Conservation (phyloP, 805 yeast genomes). For the Kluyveromyces aestuarii region DNA sequence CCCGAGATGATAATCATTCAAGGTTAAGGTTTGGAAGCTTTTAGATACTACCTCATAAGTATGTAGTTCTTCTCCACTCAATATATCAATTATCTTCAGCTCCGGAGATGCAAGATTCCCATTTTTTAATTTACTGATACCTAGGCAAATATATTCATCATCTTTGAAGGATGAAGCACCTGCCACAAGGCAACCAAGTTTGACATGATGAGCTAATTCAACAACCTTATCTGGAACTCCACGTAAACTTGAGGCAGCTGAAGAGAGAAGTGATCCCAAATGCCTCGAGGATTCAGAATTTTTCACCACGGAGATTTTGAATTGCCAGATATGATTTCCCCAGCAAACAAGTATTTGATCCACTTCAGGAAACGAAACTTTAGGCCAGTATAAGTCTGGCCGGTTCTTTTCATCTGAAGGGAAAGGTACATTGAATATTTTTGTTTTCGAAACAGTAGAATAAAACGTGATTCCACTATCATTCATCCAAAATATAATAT, state of each 20-base stretch:
- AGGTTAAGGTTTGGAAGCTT: conserved; percentile 48
- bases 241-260: conserved; percentile 40
- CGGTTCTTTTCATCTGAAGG: conserved; percentile 47
- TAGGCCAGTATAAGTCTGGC: conserved; percentile 80
- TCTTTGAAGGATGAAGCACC: conserved; percentile 74
- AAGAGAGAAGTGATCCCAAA: conserved; percentile 27
- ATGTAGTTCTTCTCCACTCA: conserved; percentile 61
- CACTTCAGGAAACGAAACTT: conserved; percentile 53
- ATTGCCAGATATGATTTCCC: conserved; percentile 69
- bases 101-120: conserved; percentile 48
- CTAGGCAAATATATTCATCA: conserved; percentile 46
- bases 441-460: conserved; percentile 42
- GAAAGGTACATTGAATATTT: conserved; percentile 43
- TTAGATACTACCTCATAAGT: conserved; percentile 70
- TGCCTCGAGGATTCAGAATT: conserved; percentile 12
- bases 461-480: conserved; percentile 69
- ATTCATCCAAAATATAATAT: conserved; percentile 72
- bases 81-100: conserved; percentile 54
- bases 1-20: conserved; percentile 72
- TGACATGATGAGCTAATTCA: conserved; percentile 29
- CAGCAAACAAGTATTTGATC: conserved; percentile 72
- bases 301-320: conserved; percentile 36
- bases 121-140: conserved; percentile 28
- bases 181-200: conserved; percentile 45
- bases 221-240: conserved; percentile 35